Evolutionary conservation across 1,284 basidiomycete genomes (phyloP).

Genomic region (Trichosporon coremiiforme): DNA sequence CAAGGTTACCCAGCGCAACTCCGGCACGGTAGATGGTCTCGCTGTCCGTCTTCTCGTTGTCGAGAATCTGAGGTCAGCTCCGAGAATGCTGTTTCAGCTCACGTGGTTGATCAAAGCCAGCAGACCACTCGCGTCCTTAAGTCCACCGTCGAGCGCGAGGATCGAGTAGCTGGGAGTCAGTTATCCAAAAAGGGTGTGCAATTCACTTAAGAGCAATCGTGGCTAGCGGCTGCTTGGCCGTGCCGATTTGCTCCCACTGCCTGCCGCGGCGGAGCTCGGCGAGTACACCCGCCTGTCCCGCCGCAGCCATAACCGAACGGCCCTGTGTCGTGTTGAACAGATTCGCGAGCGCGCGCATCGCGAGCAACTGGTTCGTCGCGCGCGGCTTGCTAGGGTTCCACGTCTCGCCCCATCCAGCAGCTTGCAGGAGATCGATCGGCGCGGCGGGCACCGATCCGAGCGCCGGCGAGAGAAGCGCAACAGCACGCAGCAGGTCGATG

Average conservation of each 20-base stretch:
- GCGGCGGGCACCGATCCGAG: slow-evolving; percentile 60
- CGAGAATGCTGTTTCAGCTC: background rate
- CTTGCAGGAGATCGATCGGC: slow-evolving; percentile 65
- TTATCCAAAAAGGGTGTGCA: too few relatives aligned
- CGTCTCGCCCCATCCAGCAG: slow-evolving; percentile 66
- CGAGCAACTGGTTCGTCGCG: slow-evolving; percentile 84
- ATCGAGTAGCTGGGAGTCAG: slow-evolving; percentile 55
- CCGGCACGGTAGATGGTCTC: slow-evolving; percentile 83
- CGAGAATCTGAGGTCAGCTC: slow-evolving; percentile 61
- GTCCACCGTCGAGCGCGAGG: slow-evolving; percentile 49
- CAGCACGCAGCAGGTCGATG: slow-evolving; percentile 79
- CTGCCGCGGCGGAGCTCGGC: slow-evolving; percentile 57
- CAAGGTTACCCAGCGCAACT: slow-evolving; percentile 85
- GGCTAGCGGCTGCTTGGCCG: slow-evolving; percentile 42
- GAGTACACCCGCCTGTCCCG: slow-evolving; percentile 63
- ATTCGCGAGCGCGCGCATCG: slow-evolving; percentile 80
- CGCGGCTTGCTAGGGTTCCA: slow-evolving; percentile 67
- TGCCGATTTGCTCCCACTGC: slow-evolving; percentile 39
- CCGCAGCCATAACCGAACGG: slow-evolving; percentile 60
- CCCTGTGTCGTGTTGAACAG: slow-evolving; percentile 60
- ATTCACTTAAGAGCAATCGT: slow-evolving; percentile 56
- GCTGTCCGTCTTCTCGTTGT: slow-evolving; percentile 69
- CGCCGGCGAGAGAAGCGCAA: slow-evolving; percentile 67
- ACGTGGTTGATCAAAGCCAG: slow-evolving; percentile 37
- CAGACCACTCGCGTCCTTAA: slow-evolving; percentile 40